These are phyloP conservation scores for Wickerhamomyces hampshirensis DNA, from an alignment of 805 yeast genomes.

Conservation along the genomic window DNA sequence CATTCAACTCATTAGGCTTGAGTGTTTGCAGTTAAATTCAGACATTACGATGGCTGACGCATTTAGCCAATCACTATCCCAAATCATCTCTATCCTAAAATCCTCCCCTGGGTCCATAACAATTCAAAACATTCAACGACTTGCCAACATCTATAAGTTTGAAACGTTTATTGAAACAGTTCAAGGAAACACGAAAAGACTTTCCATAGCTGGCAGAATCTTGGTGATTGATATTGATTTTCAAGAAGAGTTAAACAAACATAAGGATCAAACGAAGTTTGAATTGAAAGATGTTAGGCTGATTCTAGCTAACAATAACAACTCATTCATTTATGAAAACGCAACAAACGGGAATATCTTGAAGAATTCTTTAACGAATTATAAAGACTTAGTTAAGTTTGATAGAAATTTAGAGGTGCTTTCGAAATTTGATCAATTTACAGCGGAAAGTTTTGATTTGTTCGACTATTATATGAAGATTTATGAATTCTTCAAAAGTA, in stretches of 20 bases:
- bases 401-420: slow-evolving; percentile 17
- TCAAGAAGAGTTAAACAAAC: slow-evolving; percentile 3
- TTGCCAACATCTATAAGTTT: slow-evolving; percentile 24
- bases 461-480: slow-evolving; percentile 16
- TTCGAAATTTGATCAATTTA: slow-evolving; percentile 21
- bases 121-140: slow-evolving; percentile 22
- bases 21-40: too few species aligned
- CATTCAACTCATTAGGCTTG: too few species aligned
- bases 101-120: slow-evolving; percentile 19
- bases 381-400: slow-evolving; percentile 15
- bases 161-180: slow-evolving; percentile 22
- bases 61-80: slow-evolving; percentile 18
- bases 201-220: slow-evolving; percentile 26
- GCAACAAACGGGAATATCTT: slow-evolving; percentile 13
- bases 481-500: slow-evolving; percentile 2
- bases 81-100: slow-evolving; percentile 19
- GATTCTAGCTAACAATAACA: slow-evolving; percentile 24
- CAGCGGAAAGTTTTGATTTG: slow-evolving; percentile 16
- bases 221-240: slow-evolving; percentile 25
- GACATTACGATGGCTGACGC: slow-evolving; percentile 21
- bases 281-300: slow-evolving; percentile 16
- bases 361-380: slow-evolving; percentile 10
- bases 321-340: slow-evolving; percentile 16
- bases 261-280: slow-evolving; percentile 12
- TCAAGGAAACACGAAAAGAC: slow-evolving; percentile 11